Percentiles rank a stretch among this genome's conserved stretches.
Evolutionary conservation across 805 yeast species (phyloP).

Genomic region (Metschnikowia matae): DNA sequence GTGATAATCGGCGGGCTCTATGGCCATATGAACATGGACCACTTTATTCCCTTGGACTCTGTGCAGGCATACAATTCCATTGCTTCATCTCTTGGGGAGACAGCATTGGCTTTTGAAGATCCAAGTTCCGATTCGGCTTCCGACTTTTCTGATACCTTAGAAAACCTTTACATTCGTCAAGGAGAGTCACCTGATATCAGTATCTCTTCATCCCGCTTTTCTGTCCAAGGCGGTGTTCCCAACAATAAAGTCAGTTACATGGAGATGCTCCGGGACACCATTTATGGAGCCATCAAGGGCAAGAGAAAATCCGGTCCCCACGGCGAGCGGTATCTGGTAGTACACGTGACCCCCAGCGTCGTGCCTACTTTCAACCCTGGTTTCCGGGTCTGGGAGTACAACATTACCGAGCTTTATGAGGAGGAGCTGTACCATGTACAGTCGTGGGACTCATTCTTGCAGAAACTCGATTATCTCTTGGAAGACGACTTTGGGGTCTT

Average conservation of each 20-base stretch:
- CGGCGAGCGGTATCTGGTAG: constrained; percentile 62
- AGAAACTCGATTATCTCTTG: constrained; percentile 17
- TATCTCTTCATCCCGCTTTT: constrained; percentile 8
- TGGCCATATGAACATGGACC: constrained; percentile 91
- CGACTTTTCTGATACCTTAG: constrained; percentile 20
- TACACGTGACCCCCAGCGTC: constrained; percentile 67
- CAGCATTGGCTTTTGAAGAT: neutral
- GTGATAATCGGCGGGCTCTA: constrained; percentile 77
- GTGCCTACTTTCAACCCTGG: constrained; percentile 87
- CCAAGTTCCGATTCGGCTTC: neutral
- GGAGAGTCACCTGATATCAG: constrained; percentile 3
- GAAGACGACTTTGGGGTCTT: constrained; percentile 10
- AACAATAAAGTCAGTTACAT: constrained; percentile 61
- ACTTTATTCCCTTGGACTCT: constrained; percentile 73
- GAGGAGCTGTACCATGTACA: constrained; percentile 21
- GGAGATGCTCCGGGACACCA: constrained; percentile 48
- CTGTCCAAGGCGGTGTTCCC: constrained; percentile 59
- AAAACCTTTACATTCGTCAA: constrained; percentile 5
- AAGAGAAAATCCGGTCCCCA: constrained; percentile 37
- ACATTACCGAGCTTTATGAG: constrained; percentile 51
- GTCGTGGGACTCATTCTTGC: constrained; percentile 61
- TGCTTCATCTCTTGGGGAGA: constrained; percentile 9
- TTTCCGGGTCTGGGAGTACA: constrained; percentile 82
- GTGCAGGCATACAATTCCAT: constrained; percentile 59
- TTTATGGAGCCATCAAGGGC: constrained; percentile 49